A percentile compares a stretch with the other conserved stretches of the same genome.
These are phyloP conservation scores for Achlya hypogyna DNA, from an alignment of 352 stramenopile genomes.

Conservation along the genomic window DNA sequence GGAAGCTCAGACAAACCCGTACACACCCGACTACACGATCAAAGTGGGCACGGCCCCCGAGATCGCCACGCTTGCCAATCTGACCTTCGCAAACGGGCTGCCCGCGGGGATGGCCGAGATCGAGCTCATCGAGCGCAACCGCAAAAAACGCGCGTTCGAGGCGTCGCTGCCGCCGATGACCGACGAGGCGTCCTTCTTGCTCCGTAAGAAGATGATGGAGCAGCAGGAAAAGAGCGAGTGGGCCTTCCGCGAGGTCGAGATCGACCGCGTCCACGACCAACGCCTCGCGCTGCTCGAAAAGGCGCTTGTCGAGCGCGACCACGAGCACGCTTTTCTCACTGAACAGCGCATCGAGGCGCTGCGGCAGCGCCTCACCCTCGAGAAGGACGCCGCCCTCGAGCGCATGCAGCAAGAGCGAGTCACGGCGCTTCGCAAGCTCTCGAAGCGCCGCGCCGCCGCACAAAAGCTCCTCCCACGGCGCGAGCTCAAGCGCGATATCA, in stretches of 20 bases:
- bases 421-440: constrained; percentile 83
- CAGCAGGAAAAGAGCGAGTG: constrained; percentile 86
- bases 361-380: constrained; percentile 59
- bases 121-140: constrained; percentile 84
- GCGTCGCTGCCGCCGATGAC: constrained; percentile 88
- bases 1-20: constrained; percentile 90
- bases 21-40: constrained; percentile 88
- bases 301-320: constrained; percentile 80
- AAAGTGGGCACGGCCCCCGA: constrained; percentile 59
- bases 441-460: constrained; percentile 65
- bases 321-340: constrained; percentile 84
- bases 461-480: constrained; percentile 33
- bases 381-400: constrained; percentile 68
- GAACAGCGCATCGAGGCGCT: constrained; percentile 87
- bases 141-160: constrained; percentile 80
- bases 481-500: constrained; percentile 68
- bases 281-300: constrained; percentile 68
- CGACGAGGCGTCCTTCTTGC: constrained; percentile 85
- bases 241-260: constrained; percentile 81
- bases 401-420: constrained; percentile 82
- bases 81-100: constrained; percentile 60
- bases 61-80: constrained; percentile 66
- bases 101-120: constrained; percentile 79
- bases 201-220: constrained; percentile 90
- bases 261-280: constrained; percentile 75